Evolutionary conservation across 1,139 yeast genomes (phyloP).

Genomic region (Torulaspora pretoriensis): DNA sequence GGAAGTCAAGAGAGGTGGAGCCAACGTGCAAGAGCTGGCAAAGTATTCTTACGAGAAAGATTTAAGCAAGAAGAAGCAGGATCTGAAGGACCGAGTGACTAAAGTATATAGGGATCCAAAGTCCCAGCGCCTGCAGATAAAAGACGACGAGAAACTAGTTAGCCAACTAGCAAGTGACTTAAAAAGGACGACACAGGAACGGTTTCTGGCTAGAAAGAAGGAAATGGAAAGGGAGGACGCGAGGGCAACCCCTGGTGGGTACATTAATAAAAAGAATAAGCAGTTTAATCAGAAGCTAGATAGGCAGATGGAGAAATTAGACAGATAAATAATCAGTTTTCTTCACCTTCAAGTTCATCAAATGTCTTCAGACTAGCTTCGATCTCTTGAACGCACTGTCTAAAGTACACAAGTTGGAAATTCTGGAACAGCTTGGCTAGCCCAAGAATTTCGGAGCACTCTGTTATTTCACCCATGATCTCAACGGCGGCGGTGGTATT

Average conservation of each 20-base stretch:
- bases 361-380: constrained; percentile 42
- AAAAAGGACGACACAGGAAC: constrained; percentile 25
- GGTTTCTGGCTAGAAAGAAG: constrained; percentile 25
- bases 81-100: constrained; percentile 20
- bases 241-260: constrained; percentile 16
- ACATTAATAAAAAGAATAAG: constrained; percentile 67
- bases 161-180: constrained; percentile 22
- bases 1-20: constrained; percentile 43
- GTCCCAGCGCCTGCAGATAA: constrained; percentile 16
- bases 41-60: constrained; percentile 35
- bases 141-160: constrained; percentile 25
- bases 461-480: constrained; percentile 66
- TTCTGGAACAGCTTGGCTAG: constrained; percentile 58
- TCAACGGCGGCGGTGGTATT: constrained; percentile 74
- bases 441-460: constrained; percentile 59
- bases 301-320: constrained; percentile 15
- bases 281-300: constrained; percentile 72
- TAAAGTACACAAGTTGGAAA: constrained; percentile 67
- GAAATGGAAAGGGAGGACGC: constrained; percentile 14
- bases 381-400: constrained; percentile 46
- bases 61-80: constrained; percentile 40
- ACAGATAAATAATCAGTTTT: neutral
- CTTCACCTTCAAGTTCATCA: constrained; percentile 35
- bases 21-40: constrained; percentile 31
- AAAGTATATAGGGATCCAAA: constrained; percentile 14